Base-by-base conservation (phyloP, 805 yeast genomes). In the Candida gorgasii region DNA sequence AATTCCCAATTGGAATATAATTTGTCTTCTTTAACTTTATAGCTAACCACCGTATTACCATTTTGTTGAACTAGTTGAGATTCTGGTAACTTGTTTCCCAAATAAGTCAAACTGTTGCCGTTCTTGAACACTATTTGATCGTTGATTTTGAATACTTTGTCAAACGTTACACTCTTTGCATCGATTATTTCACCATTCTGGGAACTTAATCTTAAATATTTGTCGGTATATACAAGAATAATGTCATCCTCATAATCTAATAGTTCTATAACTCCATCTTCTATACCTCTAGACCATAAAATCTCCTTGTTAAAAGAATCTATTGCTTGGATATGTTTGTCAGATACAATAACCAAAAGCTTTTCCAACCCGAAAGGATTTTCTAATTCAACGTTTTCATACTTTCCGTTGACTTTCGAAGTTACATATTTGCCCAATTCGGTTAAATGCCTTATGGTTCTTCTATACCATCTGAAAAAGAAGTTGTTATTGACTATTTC, bases 221-320 rank as follows among this genome's bases (percentile, higher is more conserved):
- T 34, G 8, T 45, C 22, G 4, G 40, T 48, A 17, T 50, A 52
- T 11, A 55, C 50, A 5, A 46, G 49, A 4, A 45, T 24, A 28
- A 55, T 42, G 7, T 43, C 36, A 3, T 48, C 54, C 7, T 47
- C 42, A 13, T 33, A 18, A 19, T 52, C 54, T 13, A 50, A 34
- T 22, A 58, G 28, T 19, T 52, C 50, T 2, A 31, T 19, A 8
- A 42, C 26, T 4, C 44, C 43, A 8, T 15, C 52, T 8, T 50
- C 49, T 1, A 55, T 44, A 4, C 39, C 22, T 2, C 34, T 23
- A 15, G 42, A 51, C 84, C 84, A 80, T 5, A 59, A 49, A 3
- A 62, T 28, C 1, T 58, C 50, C 14, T 78, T 76, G 39, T 69
- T 59, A 5, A 58, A 50, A 1, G 76, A 55, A 45, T 73, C 67